Conservation (phyloP, 176 grass and related monocot species). For the Cocos nucifera region DNA sequence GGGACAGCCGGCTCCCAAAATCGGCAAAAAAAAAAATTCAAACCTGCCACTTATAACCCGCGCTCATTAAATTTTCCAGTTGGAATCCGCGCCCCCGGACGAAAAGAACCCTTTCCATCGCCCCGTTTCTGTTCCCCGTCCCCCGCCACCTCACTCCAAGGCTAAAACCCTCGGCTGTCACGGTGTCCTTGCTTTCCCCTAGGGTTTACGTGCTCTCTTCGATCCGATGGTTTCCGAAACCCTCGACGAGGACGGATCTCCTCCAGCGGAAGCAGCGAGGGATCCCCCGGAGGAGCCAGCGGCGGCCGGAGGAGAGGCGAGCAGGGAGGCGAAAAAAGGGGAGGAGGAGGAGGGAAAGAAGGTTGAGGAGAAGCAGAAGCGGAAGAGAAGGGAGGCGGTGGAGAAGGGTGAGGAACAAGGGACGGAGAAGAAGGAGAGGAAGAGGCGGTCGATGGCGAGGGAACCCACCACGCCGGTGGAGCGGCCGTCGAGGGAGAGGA, state of each 20-base stretch:
- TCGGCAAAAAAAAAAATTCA: neutral
- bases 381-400: constrained; percentile 16
- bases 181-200: too few species aligned
- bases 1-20: neutral
- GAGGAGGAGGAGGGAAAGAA: neutral
- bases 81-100: neutral
- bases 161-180: too few species aligned
- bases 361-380: constrained; percentile 5
- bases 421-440: constrained; percentile 33
- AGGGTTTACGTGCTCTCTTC: too few species aligned
- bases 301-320: neutral
- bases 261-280: neutral
- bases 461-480: constrained; percentile 12
- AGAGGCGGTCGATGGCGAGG: neutral
- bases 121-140: too few species aligned
- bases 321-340: neutral
- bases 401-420: constrained; percentile 12
- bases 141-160: too few species aligned
- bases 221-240: neutral
- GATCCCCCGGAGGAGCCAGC: constrained; percentile 18
- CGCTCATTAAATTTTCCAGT: neutral
- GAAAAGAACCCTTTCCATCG: too few species aligned
- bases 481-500: constrained; percentile 73
- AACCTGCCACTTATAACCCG: neutral
- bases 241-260: neutral